Conservation (phyloP, 1,284 basidiomycete genomes). For the Phellopilus nigrolimitatus region DNA sequence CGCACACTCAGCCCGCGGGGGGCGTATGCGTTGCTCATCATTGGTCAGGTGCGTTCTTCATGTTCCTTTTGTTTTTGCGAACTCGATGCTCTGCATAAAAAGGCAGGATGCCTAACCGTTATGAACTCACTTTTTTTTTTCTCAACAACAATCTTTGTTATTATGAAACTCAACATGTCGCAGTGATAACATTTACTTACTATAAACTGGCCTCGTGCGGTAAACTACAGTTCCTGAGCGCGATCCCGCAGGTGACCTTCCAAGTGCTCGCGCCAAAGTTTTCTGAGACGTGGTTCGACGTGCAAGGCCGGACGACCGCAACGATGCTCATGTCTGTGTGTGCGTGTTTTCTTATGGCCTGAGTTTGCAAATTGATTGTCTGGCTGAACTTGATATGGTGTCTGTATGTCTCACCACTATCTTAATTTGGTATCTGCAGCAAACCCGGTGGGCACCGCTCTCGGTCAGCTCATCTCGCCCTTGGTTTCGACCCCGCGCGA, state of each 20-base stretch:
- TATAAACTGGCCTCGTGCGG: not conserved
- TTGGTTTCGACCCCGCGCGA: conserved; percentile 47
- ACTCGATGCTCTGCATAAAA: too few relatives aligned
- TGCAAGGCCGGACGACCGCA: conserved; percentile 67
- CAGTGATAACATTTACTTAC: not conserved
- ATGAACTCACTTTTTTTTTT: too few relatives aligned
- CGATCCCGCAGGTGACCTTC: conserved; percentile 58
- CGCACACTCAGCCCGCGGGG: conserved; percentile 41
- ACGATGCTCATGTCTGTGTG: conserved; percentile 77
- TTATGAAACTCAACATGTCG: too few relatives aligned
- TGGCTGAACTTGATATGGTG: not conserved
- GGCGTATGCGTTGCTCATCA: conserved; percentile 57
- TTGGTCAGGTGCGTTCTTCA: conserved; percentile 54
- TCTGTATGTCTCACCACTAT: conserved; percentile 4
- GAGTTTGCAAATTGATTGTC: not conserved
- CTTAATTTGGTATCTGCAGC: conserved; percentile 40
- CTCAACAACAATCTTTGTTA: too few relatives aligned
- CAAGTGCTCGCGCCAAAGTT: conserved; percentile 66
- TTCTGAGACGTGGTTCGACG: conserved; percentile 76
- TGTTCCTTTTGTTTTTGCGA: not conserved
- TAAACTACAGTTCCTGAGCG: conserved; percentile 43
- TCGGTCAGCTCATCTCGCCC: conserved; percentile 69
- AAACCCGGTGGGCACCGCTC: conserved; percentile 56
- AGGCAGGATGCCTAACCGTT: too few relatives aligned
- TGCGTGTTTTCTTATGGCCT: conserved; percentile 27